A percentile compares a stretch with the other conserved stretches of the same genome.
phyloP scores from a whole-genome alignment of 2,329 filamentous ascomycete genomes.

The Capronia epimyces region DNA sequence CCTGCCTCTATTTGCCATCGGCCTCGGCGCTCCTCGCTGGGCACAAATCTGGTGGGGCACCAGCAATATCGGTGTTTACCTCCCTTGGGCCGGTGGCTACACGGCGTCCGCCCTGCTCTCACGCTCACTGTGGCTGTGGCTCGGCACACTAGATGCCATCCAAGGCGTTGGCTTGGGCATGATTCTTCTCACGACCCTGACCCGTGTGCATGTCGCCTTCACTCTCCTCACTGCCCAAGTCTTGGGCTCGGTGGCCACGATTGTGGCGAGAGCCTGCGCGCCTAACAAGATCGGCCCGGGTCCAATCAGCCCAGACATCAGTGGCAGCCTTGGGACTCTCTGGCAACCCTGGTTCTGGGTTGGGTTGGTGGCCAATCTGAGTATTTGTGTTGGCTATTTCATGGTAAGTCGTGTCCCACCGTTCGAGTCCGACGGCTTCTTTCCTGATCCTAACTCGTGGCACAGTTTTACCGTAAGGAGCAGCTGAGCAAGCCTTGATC shows the following conservation, averaged over 20 bases:
- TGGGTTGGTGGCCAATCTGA: slow-evolving; percentile 52
- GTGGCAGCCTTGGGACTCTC: slow-evolving; percentile 43
- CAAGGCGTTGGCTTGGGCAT: slow-evolving; percentile 64
- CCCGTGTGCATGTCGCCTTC: slow-evolving; percentile 59
- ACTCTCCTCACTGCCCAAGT: slow-evolving; percentile 58
- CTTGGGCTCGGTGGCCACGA: slow-evolving; percentile 57
- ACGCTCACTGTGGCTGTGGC: slow-evolving; percentile 60
- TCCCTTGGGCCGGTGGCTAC: slow-evolving; percentile 58
- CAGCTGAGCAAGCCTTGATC: slow-evolving; percentile 40
- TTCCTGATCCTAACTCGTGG: neutral
- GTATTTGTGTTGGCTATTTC: slow-evolving; percentile 54
- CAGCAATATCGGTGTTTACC: slow-evolving; percentile 54
- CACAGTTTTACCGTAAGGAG: slow-evolving; percentile 44
- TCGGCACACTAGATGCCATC: slow-evolving; percentile 59
- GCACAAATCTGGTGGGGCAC: slow-evolving; percentile 63
- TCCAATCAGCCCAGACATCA: slow-evolving; percentile 58
- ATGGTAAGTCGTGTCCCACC: slow-evolving; percentile 34
- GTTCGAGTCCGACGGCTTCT: neutral
- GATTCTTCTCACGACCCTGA: slow-evolving; percentile 61
- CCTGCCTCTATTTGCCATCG: slow-evolving; percentile 62
- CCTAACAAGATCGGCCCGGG: slow-evolving; percentile 59
- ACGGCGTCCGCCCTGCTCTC: slow-evolving; percentile 50
- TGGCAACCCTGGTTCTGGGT: slow-evolving; percentile 57
- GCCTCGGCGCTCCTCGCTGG: slow-evolving; percentile 61
- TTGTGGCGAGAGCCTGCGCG: slow-evolving; percentile 55